Percentiles rank a stretch among this genome's conserved stretches.
Conservation (phyloP, 371 early-diverging fungal species). For the Mucor racemosus region DNA sequence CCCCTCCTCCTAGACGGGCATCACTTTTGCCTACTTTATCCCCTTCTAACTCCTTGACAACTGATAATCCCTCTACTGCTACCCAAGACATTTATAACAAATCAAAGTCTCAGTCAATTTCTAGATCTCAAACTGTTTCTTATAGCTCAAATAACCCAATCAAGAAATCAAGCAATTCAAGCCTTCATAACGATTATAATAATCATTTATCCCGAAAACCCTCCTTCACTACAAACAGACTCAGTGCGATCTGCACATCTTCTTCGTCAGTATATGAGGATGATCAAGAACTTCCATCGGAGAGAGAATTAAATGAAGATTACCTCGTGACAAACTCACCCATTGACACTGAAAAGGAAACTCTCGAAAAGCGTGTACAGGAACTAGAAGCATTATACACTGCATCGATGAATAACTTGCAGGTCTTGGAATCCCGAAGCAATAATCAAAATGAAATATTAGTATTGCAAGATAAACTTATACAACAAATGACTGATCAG, state of each 20-base stretch:
- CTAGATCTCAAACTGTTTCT: slow-evolving; percentile 5
- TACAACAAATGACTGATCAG: slow-evolving; percentile 29
- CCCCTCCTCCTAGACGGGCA: slow-evolving; percentile 15
- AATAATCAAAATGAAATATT: slow-evolving; percentile 29
- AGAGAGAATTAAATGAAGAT: slow-evolving; percentile 9
- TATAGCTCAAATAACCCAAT: background rate
- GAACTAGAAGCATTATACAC: slow-evolving; percentile 23
- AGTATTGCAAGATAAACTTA: slow-evolving; percentile 37
- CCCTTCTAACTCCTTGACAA: slow-evolving; percentile 17
- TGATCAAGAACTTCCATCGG: slow-evolving; percentile 5
- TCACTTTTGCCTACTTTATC: slow-evolving; percentile 16
- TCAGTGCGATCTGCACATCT: background rate
- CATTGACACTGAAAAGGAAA: slow-evolving; percentile 23
- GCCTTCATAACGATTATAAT: slow-evolving; percentile 14
- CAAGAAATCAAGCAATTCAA: slow-evolving; percentile 20
- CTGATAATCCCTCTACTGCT: background rate
- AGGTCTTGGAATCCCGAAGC: slow-evolving; percentile 22
- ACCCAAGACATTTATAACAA: background rate
- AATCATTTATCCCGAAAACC: background rate
- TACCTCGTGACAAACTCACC: slow-evolving; percentile 21
- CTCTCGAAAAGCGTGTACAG: slow-evolving; percentile 10
- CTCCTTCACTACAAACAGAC: background rate
- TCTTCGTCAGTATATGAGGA: background rate
- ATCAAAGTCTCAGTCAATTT: background rate
- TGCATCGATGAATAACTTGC: slow-evolving; percentile 22